Evolutionary conservation across 129 eudicot genomes (phyloP).

Genomic region (Chrysanthemum makinoi): DNA sequence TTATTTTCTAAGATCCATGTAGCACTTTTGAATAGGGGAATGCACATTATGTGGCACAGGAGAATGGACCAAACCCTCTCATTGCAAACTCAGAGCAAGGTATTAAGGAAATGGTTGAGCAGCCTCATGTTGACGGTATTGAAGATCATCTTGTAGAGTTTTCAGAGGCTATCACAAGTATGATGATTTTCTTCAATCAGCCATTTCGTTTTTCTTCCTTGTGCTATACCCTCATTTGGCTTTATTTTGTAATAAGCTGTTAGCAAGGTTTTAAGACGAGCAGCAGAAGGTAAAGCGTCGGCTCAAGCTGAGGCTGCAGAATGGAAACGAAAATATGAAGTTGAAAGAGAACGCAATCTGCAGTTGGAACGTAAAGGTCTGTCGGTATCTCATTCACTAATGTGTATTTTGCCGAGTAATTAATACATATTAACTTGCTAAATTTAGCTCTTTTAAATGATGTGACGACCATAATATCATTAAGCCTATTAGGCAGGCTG

Average conservation of each 20-base stretch:
- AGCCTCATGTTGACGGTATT: conserved; percentile 67
- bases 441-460: too few relatives aligned
- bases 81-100: conserved; percentile 63
- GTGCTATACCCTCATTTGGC: conserved; percentile 15
- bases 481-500: too few relatives aligned
- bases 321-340: conserved; percentile 98
- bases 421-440: too few relatives aligned
- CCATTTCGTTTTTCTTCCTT: neutral
- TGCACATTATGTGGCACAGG: conserved; percentile 43
- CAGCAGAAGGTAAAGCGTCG: conserved; percentile 92
- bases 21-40: conserved; percentile 35
- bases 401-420: too few relatives aligned
- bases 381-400: too few relatives aligned
- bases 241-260: conserved; percentile 51
- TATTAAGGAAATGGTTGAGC: conserved; percentile 63
- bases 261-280: conserved; percentile 75
- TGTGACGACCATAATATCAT: too few relatives aligned
- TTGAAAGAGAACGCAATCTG: conserved; percentile 61
- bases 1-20: too few relatives aligned
- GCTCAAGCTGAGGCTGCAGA: conserved; percentile 96
- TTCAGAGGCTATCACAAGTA: conserved; percentile 95
- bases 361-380: conserved; percentile 80
- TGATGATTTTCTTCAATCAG: neutral
- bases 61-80: conserved; percentile 57
- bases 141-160: conserved; percentile 90